Percentiles rank a stretch among this genome's conserved stretches.
Conservation (phyloP, 2,329 filamentous ascomycete genomes). For the Xylaria multiplex region DNA sequence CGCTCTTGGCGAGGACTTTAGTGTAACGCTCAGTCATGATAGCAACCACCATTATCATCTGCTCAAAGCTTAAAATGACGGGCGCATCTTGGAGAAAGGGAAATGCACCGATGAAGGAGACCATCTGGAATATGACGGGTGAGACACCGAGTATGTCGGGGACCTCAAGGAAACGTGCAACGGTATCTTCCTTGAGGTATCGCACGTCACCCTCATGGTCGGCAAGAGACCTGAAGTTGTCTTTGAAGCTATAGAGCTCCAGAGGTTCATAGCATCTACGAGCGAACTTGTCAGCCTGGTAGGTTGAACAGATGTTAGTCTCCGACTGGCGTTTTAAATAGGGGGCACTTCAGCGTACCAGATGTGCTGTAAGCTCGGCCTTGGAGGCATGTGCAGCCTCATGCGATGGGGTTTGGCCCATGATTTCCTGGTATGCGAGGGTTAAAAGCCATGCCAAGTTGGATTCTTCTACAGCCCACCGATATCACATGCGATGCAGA, state of each 20-base stretch:
- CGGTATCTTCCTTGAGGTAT: slow-evolving; percentile 76
- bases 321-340: not conserved
- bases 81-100: slow-evolving; percentile 78
- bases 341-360: slow-evolving; percentile 53
- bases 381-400: slow-evolving; percentile 57
- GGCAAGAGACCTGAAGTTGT: slow-evolving; percentile 76
- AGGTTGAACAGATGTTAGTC: slow-evolving; percentile 15
- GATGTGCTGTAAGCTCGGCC: slow-evolving; percentile 61
- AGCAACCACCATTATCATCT: slow-evolving; percentile 76
- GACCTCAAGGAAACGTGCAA: slow-evolving; percentile 77
- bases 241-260: slow-evolving; percentile 77
- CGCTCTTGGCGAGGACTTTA: slow-evolving; percentile 68
- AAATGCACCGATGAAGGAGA: slow-evolving; percentile 77
- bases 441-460: slow-evolving; percentile 43
- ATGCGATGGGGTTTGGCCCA: slow-evolving; percentile 64
- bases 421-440: slow-evolving; percentile 45
- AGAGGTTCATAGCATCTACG: slow-evolving; percentile 76
- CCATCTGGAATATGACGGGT: slow-evolving; percentile 75
- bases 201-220: slow-evolving; percentile 69
- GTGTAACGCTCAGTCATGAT: slow-evolving; percentile 77
- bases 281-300: slow-evolving; percentile 70
- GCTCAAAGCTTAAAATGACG: slow-evolving; percentile 73
- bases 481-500: not conserved
- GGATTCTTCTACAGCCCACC: not conserved
- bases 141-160: slow-evolving; percentile 75